Conservation (phyloP, 345 rosid species). For the Pelargonium nanum region DNA sequence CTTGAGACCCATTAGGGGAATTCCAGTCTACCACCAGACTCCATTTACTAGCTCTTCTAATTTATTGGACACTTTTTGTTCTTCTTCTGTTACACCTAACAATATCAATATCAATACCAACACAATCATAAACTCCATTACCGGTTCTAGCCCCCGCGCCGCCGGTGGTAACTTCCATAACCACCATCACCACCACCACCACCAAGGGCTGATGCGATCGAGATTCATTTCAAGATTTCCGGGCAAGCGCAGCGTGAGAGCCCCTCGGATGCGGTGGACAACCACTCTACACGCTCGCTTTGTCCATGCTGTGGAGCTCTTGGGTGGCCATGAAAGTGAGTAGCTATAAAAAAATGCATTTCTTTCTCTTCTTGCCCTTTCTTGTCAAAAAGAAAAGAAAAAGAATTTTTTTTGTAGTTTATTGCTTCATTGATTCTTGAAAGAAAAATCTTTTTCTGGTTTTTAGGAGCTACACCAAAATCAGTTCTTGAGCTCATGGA, state of each 20-base stretch:
- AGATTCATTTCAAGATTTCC: conserved; percentile 42
- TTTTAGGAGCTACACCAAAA: conserved; percentile 87
- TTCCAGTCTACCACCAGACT: conserved; percentile 28
- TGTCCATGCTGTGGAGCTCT: conserved; percentile 39
- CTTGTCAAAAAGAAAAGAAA: neutral
- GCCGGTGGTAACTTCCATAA: too few relatives aligned
- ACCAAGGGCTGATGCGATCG: conserved; percentile 15
- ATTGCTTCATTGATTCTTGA: too few relatives aligned
- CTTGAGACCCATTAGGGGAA: conserved; percentile 34
- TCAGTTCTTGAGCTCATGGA: conserved; percentile 98
- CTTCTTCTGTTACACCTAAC: neutral
- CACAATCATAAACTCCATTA: too few relatives aligned
- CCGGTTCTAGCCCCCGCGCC: too few relatives aligned
- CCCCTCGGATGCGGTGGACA: conserved; percentile 69
- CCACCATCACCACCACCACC: too few relatives aligned
- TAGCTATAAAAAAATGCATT: neutral
- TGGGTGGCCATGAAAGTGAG: conserved; percentile 50
- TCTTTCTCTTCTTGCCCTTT: neutral
- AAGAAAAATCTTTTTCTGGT: conserved; percentile 13
- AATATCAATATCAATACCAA: conserved; percentile 3
- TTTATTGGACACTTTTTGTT: too few relatives aligned
- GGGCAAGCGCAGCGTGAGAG: conserved; percentile 51
- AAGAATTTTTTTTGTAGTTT: too few relatives aligned
- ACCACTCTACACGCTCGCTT: conserved; percentile 39
- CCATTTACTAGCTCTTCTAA: neutral